These are phyloP conservation scores for Colletotrichum sojae DNA, from an alignment of 2,329 filamentous ascomycete genomes.

Conservation along the genomic window DNA sequence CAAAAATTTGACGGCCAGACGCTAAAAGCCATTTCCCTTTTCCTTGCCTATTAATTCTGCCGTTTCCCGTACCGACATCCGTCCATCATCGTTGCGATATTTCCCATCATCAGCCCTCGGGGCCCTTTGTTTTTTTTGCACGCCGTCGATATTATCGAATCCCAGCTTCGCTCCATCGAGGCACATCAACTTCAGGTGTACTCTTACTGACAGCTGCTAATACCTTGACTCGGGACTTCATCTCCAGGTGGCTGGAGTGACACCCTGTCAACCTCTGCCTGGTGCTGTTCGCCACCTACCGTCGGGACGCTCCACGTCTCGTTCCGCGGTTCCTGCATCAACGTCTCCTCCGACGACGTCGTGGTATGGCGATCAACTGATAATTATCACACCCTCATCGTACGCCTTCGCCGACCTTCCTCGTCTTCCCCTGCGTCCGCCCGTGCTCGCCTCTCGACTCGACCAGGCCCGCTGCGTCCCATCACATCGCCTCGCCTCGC, in stretches of 20 bases:
- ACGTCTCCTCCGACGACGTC: not conserved
- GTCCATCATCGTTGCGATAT: not conserved
- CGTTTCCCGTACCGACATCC: not conserved
- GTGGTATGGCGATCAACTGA: conserved; percentile 25
- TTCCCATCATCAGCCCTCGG: not conserved
- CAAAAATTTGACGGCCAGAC: conserved; percentile 5
- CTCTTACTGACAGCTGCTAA: too few relatives aligned
- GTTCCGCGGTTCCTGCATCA: conserved; percentile 32
- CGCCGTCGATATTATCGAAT: not conserved
- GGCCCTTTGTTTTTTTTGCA: too few relatives aligned
- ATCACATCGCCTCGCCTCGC: conserved; percentile 3
- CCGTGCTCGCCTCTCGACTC: conserved; percentile 4
- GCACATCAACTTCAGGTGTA: not conserved
- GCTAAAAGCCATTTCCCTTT: not conserved
- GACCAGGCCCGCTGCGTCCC: conserved; percentile 23
- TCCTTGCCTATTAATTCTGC: not conserved
- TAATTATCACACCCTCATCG: not conserved
- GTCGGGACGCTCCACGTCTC: too few relatives aligned
- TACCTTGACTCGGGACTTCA: too few relatives aligned
- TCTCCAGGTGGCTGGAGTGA: too few relatives aligned
- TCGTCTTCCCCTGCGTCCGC: conserved; percentile 10
- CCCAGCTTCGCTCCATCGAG: not conserved
- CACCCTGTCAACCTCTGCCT: too few relatives aligned
- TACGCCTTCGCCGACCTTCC: not conserved
- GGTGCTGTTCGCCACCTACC: too few relatives aligned